Evolutionary conservation across 768 basidiomycete species (phyloP).

Genomic region (Tulasnella sp.): DNA sequence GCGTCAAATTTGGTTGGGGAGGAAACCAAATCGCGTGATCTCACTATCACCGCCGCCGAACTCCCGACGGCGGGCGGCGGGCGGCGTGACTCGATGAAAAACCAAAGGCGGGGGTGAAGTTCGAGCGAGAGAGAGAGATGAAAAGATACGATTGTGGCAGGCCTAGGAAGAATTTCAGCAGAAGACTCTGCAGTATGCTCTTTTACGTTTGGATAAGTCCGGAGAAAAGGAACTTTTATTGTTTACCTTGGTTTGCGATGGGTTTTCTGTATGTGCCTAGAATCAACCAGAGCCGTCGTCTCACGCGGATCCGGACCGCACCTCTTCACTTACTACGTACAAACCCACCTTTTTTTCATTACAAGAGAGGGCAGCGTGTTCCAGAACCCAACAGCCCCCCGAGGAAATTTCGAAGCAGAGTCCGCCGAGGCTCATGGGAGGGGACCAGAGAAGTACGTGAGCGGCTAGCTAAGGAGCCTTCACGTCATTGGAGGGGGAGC

Average conservation of each 20-base stretch:
- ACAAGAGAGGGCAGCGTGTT: neutral
- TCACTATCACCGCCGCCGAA: neutral
- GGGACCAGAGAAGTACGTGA: neutral
- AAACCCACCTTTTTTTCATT: neutral
- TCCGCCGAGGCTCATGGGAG: neutral
- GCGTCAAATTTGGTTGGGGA: neutral
- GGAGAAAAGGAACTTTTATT: neutral
- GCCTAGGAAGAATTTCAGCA: constrained; percentile 4
- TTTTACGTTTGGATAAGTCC: too few relatives aligned
- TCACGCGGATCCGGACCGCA: neutral
- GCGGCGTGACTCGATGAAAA: neutral
- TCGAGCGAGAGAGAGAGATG: neutral
- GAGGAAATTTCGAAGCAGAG: neutral
- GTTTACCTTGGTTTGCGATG: neutral
- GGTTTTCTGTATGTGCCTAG: neutral
- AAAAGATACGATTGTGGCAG: neutral
- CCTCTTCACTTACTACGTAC: neutral
- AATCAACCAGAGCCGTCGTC: neutral
- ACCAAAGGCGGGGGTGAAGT: neutral
- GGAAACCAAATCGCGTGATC: neutral
- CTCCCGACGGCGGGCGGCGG: neutral
- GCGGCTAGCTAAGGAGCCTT: neutral
- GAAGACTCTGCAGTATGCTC: neutral
- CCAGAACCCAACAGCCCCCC: neutral
- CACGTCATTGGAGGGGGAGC: neutral